Evolutionary conservation across 1,284 basidiomycete species (phyloP), one percentile per base, ranked within the genome.

Genomic region (Malassezia obtusa): DNA sequence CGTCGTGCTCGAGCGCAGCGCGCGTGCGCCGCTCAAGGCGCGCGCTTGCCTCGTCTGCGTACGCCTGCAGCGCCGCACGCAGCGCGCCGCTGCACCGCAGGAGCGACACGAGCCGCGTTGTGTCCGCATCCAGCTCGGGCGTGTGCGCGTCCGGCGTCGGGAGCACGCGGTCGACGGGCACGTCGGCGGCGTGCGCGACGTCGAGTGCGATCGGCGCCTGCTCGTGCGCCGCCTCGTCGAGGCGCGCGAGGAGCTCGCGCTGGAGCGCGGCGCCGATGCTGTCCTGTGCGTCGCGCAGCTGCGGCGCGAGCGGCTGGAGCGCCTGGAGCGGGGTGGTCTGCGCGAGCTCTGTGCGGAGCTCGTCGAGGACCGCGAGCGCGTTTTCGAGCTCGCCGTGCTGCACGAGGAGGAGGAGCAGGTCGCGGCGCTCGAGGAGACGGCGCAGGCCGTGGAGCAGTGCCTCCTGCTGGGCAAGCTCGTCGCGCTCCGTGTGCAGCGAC

Each of bases 161-260:
- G 40, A 43, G 40, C 40, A 28, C 24, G 17, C 24, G 3, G 40
- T 43, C 22, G 14, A 43, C 40, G 24, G 21, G 24, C 4, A 43
- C 15, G 21, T 43, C 30, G 15, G 11, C 9, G 7, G 24, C 40
- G n/a, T 19, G 21, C 19, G 43, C 43, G 28, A 22, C 21, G 26
- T n/a, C 22, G 45, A 46, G 45, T 14, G 12, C 17, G 33, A 46
- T 9, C 22, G 19, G 21, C 38, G 38, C 17, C 38, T 24, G 38
- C 32, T 21, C 35, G 21, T 35, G 30, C 33, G 31, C 10, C 3
- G 40, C 19, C 24, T 80, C 78, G 32, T 80, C 79, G 9, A 95
- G 78, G 0, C 85, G 79, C 21, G 79, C 78, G 4, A 87, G 80
- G 1, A 94, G 77, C 60, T 92, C 88, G 15, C 50, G 43, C 49